Percentiles rank a stretch among this genome's conserved stretches.
Evolutionary conservation across 139 green algal genomes (phyloP).

Genomic region (Deuterostichococcus epilithicus): DNA sequence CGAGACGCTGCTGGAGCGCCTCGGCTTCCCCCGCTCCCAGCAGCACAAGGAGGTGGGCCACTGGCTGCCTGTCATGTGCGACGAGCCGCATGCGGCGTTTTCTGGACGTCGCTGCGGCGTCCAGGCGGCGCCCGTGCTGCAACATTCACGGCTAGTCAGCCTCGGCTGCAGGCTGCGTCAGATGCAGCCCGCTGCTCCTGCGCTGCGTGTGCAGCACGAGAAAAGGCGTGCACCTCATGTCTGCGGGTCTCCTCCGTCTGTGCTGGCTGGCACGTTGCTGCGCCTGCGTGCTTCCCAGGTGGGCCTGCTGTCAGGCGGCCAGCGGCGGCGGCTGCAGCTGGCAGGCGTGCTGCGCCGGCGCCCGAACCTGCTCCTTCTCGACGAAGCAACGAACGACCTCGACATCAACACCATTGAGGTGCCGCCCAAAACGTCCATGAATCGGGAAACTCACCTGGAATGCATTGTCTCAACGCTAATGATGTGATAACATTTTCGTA

Average conservation of each 20-base stretch:
- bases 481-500: no score
- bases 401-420: constrained; percentile 47
- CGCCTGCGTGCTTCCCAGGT: constrained; percentile 15
- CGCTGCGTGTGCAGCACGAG: neutral
- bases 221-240: neutral
- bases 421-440: no score
- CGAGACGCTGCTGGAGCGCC: constrained; percentile 29
- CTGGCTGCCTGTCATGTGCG: neutral
- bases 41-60: constrained; percentile 52
- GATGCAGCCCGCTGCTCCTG: neutral
- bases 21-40: constrained; percentile 56
- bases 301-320: constrained; percentile 47
- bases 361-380: constrained; percentile 76
- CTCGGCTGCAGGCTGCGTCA: neutral
- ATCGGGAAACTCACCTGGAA: no score
- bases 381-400: constrained; percentile 66
- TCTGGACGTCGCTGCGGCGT: no score
- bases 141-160: no score
- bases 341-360: constrained; percentile 59
- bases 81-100: no score
- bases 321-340: constrained; percentile 72
- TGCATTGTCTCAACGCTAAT: no score
- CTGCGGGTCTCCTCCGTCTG: neutral
- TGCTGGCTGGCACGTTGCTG: neutral
- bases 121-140: no score